Percentiles rank a stretch among this genome's conserved stretches.
phyloP scores from a whole-genome alignment of 129 eudicot species.

The Mikania micrantha region DNA sequence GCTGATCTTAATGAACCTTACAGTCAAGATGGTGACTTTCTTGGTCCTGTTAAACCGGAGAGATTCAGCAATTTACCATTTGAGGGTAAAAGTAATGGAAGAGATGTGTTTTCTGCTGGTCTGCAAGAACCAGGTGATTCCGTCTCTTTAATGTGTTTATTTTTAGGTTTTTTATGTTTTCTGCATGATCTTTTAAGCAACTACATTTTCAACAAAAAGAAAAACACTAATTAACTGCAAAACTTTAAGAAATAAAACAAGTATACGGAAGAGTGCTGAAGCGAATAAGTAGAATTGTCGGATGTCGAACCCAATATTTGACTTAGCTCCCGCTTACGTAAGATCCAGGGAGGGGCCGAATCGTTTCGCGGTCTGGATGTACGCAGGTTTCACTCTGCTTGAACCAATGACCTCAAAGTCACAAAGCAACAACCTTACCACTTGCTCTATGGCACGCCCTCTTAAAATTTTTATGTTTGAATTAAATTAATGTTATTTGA shows the following conservation, averaged over 20 bases:
- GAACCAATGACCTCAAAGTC: too few species aligned
- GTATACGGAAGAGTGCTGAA: neutral
- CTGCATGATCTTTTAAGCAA: conserved; percentile 23
- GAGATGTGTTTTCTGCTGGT: conserved; percentile 45
- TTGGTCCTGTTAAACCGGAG: conserved; percentile 24
- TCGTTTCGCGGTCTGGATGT: too few species aligned
- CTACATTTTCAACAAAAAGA: conserved; percentile 71
- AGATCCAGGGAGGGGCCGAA: too few species aligned
- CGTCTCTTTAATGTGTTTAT: neutral
- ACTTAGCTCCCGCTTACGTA: too few species aligned
- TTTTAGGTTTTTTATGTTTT: neutral
- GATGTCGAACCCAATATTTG: too few species aligned
- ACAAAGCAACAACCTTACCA: too few species aligned
- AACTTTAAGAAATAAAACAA: neutral
- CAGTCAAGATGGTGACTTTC: conserved; percentile 50
- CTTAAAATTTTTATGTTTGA: neutral
- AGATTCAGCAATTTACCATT: conserved; percentile 12
- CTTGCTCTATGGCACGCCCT: too few species aligned
- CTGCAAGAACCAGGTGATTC: conserved; percentile 58
- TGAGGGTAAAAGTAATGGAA: conserved; percentile 43
- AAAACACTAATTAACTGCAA: neutral
- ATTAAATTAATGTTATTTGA: neutral
- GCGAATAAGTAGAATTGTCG: neutral
- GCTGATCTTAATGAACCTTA: conserved; percentile 89
- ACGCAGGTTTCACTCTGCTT: too few species aligned